A percentile compares a stretch with the other conserved stretches of the same genome.
Conservation (phyloP, 2,329 filamentous ascomycete species). For the Aspergillus pseudoterreus region DNA sequence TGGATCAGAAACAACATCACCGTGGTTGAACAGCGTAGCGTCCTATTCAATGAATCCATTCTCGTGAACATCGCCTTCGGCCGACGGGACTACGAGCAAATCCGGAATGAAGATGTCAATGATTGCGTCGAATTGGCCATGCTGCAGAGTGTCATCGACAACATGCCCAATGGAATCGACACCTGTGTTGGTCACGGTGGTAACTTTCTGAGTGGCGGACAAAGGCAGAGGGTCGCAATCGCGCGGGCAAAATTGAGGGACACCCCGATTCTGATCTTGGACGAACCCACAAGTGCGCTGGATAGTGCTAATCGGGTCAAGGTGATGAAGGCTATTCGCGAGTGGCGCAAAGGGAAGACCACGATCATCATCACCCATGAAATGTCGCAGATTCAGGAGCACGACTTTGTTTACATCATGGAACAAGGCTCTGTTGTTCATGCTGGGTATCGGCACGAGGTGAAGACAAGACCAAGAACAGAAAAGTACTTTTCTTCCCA, state of each 20-base stretch:
- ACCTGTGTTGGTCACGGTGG: slow-evolving; percentile 70
- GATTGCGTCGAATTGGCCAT: slow-evolving; percentile 64
- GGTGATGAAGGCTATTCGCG: slow-evolving; percentile 70
- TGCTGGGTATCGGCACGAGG: slow-evolving; percentile 59
- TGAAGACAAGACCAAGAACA: slow-evolving; percentile 41
- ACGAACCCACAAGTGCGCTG: slow-evolving; percentile 83
- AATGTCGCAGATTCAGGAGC: slow-evolving; percentile 65
- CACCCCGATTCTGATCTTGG: slow-evolving; percentile 75
- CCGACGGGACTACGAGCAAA: slow-evolving; percentile 45
- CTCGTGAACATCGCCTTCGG: slow-evolving; percentile 76
- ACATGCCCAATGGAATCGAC: slow-evolving; percentile 66
- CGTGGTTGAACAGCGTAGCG: slow-evolving; percentile 75
- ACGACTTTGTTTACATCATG: slow-evolving; percentile 79
- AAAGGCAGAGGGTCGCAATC: slow-evolving; percentile 76
- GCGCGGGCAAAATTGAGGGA: slow-evolving; percentile 75
- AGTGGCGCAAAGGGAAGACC: slow-evolving; percentile 76
- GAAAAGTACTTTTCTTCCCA: slow-evolving; percentile 17
- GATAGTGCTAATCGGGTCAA: slow-evolving; percentile 66
- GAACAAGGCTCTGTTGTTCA: slow-evolving; percentile 66
- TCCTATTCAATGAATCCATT: slow-evolving; percentile 78
- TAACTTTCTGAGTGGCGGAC: slow-evolving; percentile 73
- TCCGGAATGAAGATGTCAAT: slow-evolving; percentile 55
- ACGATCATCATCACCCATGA: slow-evolving; percentile 95
- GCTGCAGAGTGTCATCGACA: slow-evolving; percentile 63
- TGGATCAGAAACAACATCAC: slow-evolving; percentile 79